Conservation (phyloP, 352 stramenopile species). For the Nothophytophthora sp. region DNA sequence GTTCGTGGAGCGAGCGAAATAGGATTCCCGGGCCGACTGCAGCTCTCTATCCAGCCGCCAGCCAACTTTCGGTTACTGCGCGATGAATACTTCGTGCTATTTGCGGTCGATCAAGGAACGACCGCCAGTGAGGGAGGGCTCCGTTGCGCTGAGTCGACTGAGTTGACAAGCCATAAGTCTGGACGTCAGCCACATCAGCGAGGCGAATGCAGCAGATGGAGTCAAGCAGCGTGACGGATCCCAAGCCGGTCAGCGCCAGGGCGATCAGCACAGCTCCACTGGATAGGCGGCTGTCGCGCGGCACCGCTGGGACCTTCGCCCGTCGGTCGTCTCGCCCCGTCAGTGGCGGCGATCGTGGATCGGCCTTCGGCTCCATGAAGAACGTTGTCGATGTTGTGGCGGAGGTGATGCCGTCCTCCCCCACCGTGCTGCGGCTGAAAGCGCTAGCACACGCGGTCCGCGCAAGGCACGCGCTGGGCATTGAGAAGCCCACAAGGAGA, state of each 20-base stretch:
- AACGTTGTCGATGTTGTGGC: slow-evolving; percentile 3
- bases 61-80: too few relatives aligned
- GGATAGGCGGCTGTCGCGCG: slow-evolving; percentile 12
- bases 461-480: slow-evolving; percentile 51
- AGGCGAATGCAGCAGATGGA: slow-evolving; percentile 6
- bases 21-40: too few relatives aligned
- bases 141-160: too few relatives aligned
- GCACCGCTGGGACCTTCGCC: neutral
- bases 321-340: slow-evolving; percentile 13
- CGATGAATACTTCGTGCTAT: too few relatives aligned
- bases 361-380: slow-evolving; percentile 13
- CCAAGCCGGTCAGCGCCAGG: slow-evolving; percentile 4
- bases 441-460: slow-evolving; percentile 57
- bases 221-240: neutral
- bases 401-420: slow-evolving; percentile 31
- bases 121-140: too few relatives aligned
- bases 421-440: slow-evolving; percentile 37
- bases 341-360: slow-evolving; percentile 5
- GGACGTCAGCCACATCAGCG: too few relatives aligned
- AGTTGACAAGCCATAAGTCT: too few relatives aligned
- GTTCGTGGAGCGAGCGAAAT: too few relatives aligned
- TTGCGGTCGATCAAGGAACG: too few relatives aligned
- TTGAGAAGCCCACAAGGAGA: slow-evolving; percentile 18
- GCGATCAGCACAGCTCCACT: slow-evolving; percentile 14
- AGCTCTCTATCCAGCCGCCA: too few relatives aligned